These are phyloP conservation scores for Rhazya stricta DNA, from an alignment of 257 asterid species.

Conservation along the genomic window DNA sequence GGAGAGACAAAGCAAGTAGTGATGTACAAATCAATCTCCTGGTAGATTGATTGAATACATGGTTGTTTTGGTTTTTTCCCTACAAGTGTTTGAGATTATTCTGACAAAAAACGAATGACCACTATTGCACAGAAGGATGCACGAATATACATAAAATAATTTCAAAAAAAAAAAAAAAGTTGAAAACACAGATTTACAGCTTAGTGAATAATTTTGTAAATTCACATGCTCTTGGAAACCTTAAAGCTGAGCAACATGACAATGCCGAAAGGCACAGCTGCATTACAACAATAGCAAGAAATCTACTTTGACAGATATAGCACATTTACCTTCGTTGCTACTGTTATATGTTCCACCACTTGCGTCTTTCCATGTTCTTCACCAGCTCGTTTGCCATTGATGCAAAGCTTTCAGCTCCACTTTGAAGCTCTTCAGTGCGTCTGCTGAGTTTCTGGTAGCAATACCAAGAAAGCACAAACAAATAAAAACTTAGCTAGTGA, in stretches of 20 bases:
- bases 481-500: neutral
- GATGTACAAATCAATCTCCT: neutral
- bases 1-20: neutral
- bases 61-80: neutral
- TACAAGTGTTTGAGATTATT: neutral
- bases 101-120: neutral
- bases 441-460: constrained; percentile 52
- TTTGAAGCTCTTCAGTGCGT: constrained; percentile 67
- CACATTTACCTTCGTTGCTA: neutral
- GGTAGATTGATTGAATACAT: neutral
- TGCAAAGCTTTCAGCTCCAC: constrained; percentile 68
- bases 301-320: constrained; percentile 1
- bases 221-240: neutral
- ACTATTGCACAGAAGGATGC: neutral
- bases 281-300: neutral
- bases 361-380: constrained; percentile 70
- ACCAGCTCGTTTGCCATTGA: constrained; percentile 71
- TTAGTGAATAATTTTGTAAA: neutral
- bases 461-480: constrained; percentile 12
- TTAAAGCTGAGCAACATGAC: neutral
- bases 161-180: neutral
- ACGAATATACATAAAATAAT: neutral
- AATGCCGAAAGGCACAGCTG: neutral
- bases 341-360: constrained; percentile 68
- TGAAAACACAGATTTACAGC: neutral